These are phyloP conservation scores for Penicillium corylophilum DNA, from an alignment of 2,329 filamentous ascomycete genomes.

Conservation along the genomic window DNA sequence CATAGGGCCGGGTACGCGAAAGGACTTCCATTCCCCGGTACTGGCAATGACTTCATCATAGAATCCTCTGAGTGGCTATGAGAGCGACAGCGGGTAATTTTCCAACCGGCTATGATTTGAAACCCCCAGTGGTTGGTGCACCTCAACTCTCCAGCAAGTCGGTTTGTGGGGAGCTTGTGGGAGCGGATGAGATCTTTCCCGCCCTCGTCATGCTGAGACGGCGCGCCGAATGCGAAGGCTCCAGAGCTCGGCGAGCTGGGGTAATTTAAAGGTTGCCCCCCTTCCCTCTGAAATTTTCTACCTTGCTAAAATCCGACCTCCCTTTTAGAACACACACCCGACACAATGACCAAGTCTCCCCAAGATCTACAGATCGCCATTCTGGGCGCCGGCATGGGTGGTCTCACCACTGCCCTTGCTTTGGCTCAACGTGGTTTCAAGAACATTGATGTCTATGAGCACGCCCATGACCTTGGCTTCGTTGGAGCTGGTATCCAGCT, in stretches of 20 bases:
- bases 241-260: conserved; percentile 4
- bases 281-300: neutral
- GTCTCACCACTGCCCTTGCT: conserved; percentile 68
- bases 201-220: conserved; percentile 10
- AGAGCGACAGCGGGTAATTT: conserved; percentile 15
- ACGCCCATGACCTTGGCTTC: conserved; percentile 71
- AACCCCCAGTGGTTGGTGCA: neutral
- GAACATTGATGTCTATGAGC: conserved; percentile 72
- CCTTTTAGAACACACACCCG: conserved; percentile 1
- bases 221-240: conserved; percentile 7
- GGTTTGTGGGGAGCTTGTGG: conserved; percentile 25
- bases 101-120: conserved; percentile 7
- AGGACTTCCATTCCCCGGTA: neutral
- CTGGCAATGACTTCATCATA: conserved; percentile 7
- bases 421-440: conserved; percentile 75
- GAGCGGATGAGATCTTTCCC: conserved; percentile 26
- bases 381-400: conserved; percentile 68
- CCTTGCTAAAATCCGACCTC: neutral
- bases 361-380: conserved; percentile 46
- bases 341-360: conserved; percentile 27
- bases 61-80: neutral
- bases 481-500: conserved; percentile 84
- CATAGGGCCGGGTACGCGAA: neutral
- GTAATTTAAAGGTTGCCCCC: conserved; percentile 12
- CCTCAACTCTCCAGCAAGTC: neutral